Base-by-base conservation (phyloP, 805 yeast genomes). In the Nematodospora valgi region DNA sequence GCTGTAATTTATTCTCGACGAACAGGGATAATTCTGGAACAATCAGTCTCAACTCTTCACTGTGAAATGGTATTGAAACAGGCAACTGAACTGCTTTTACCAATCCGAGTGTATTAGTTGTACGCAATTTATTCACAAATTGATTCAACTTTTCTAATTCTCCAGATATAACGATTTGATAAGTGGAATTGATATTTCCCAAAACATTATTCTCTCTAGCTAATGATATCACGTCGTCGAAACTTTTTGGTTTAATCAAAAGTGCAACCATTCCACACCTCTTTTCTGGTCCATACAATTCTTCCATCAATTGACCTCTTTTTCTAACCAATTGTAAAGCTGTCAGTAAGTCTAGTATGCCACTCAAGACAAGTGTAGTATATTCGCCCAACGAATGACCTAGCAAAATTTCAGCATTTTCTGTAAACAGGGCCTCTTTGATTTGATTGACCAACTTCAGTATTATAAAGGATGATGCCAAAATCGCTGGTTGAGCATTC, bases 341-440 rank as follows among this genome's bases (percentile, higher is more conserved):
- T 7, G 60, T 47, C 3, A 46, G 30, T 5, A 68, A 48, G 13
- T 56, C 50, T 4, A 70, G 39, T 8, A 51, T 47, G 2, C 68
- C 69, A n/a, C 67, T 49, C 5, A 64, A 52, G 2, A 58, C 45
- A 30, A 62, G 51, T 1, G 76, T 74, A 3, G 76, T 56, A 46
- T 65, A 72, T 47, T 74, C 77, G 4, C 79, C 79, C 19, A 74
- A 52, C 2, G 78, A 72, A 45, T 74, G 79, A 29, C 79, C 79
- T 42, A 68, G 34, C 4, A 61, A 43, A 39, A 44, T 60, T 13
- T 21, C 12, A 9, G 55, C 40, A 5, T 44, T 38, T 1, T 40
- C 33, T 2, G 45, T 32, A 15, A 58, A 39, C 35, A 51, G 47
- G 3, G 52, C 30, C 3, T 48, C 58, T 12, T 47, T 39, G 5